Evolutionary conservation across 2,329 filamentous ascomycete species (phyloP).

Genomic region (Pezicula radicicola): DNA sequence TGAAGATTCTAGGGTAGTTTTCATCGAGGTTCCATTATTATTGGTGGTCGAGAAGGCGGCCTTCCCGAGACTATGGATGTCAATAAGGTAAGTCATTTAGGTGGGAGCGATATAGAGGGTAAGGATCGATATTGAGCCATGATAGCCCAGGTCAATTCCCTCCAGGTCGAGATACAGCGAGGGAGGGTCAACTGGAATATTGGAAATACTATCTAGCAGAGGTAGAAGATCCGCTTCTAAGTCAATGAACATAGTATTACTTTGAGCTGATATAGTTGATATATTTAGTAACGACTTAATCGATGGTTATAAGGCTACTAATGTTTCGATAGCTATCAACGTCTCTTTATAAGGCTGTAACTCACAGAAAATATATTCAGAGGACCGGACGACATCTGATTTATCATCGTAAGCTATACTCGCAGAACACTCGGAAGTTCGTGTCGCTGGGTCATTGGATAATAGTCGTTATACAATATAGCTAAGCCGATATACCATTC

Average conservation of each 20-base stretch:
- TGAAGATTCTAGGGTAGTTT: constrained; percentile 39
- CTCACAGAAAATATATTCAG: no score
- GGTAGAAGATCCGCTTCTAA: constrained; percentile 5
- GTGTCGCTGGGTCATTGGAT: no score
- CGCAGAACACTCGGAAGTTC: no score
- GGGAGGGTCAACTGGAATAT: constrained; percentile 22
- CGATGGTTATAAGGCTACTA: no score
- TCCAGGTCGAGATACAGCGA: constrained; percentile 42
- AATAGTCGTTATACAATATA: no score
- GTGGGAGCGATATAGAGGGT: constrained; percentile 29
- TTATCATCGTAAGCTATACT: no score
- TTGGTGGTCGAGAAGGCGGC: constrained; percentile 31
- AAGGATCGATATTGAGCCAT: constrained; percentile 38
- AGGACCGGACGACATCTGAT: no score
- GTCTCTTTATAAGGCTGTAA: no score
- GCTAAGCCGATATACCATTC: no score
- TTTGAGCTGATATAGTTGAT: not conserved
- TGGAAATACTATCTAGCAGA: constrained; percentile 12
- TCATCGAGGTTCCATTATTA: constrained; percentile 27
- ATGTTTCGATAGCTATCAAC: no score
- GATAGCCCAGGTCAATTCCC: constrained; percentile 34
- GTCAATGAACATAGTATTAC: constrained; percentile 3
- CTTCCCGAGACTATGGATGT: constrained; percentile 34
- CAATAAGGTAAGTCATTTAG: constrained; percentile 35
- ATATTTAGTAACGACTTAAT: not conserved